Evolutionary conservation across 768 basidiomycete species (phyloP).

Genomic region (Melanogaster broomeanus): DNA sequence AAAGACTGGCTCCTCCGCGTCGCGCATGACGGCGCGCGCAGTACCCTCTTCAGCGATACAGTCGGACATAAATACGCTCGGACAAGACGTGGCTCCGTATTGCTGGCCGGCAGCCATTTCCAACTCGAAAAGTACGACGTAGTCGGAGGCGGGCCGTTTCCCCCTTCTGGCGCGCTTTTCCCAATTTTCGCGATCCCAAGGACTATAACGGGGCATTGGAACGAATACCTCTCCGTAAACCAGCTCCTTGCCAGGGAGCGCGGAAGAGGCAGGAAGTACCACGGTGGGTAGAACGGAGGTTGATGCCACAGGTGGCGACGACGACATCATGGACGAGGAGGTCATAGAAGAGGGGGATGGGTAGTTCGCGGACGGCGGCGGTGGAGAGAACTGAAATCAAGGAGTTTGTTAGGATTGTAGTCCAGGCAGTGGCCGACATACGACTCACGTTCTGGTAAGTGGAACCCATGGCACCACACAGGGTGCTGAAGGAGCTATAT

Average conservation of each 20-base stretch:
- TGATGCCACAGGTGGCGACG: background rate
- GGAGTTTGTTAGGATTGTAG: background rate
- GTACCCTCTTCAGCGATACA: background rate
- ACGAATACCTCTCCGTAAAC: background rate
- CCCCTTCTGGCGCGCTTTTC: background rate
- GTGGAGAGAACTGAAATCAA: background rate
- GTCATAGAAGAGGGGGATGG: background rate
- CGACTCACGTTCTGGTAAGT: background rate
- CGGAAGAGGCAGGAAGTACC: background rate
- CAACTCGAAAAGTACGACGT: background rate
- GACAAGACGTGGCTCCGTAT: background rate
- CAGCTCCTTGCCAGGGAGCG: background rate
- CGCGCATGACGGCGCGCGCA: background rate
- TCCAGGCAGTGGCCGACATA: background rate
- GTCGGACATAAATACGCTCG: constrained; percentile 2
- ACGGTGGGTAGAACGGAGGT: background rate
- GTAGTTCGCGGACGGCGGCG: background rate
- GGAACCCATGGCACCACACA: background rate
- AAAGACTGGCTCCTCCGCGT: constrained; percentile 4
- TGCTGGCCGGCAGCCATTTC: background rate
- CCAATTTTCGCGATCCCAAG: background rate
- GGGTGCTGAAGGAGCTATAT: background rate
- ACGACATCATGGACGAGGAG: background rate
- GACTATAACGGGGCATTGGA: background rate
- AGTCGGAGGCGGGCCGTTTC: background rate